Conservation (phyloP, 2,329 filamentous ascomycete species). For the Neodidymelliopsis sp. region DNA sequence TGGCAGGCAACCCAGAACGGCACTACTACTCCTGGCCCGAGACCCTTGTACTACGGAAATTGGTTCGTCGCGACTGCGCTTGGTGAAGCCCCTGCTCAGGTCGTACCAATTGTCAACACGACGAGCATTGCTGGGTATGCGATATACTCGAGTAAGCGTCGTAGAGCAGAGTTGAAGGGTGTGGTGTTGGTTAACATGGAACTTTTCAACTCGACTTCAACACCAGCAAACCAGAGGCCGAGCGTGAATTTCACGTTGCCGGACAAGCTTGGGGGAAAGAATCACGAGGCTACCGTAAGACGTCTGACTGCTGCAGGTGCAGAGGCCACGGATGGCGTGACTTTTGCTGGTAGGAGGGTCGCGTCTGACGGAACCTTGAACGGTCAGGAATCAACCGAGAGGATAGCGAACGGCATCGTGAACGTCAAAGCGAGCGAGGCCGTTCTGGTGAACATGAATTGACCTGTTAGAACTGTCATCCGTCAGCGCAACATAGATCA, state of each 20-base stretch:
- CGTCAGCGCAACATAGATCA: no score
- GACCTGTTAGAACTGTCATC: no score
- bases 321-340: conserved; percentile 16
- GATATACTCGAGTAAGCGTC: conserved; percentile 10
- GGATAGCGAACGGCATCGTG: conserved; percentile 7
- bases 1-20: conserved; percentile 67
- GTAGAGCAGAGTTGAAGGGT: conserved; percentile 12
- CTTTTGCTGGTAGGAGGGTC: conserved; percentile 19
- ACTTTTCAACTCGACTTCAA: conserved; percentile 22
- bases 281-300: conserved; percentile 5
- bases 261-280: conserved; percentile 1
- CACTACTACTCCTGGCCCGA: conserved; percentile 61
- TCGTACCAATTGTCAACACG: conserved; percentile 20
- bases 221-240: conserved; percentile 4
- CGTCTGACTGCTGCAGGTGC: conserved; percentile 22
- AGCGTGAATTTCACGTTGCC: conserved; percentile 18
- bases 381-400: conserved; percentile 12
- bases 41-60: conserved; percentile 64
- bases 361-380: conserved; percentile 16
- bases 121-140: conserved; percentile 21
- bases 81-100: conserved; percentile 43
- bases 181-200: conserved; percentile 27
- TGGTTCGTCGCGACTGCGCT: conserved; percentile 65
- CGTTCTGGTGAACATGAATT: no score
- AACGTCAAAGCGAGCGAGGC: conserved; percentile 21